Conservation (phyloP, 2,329 filamentous ascomycete species). For the Fusarium albidum region DNA sequence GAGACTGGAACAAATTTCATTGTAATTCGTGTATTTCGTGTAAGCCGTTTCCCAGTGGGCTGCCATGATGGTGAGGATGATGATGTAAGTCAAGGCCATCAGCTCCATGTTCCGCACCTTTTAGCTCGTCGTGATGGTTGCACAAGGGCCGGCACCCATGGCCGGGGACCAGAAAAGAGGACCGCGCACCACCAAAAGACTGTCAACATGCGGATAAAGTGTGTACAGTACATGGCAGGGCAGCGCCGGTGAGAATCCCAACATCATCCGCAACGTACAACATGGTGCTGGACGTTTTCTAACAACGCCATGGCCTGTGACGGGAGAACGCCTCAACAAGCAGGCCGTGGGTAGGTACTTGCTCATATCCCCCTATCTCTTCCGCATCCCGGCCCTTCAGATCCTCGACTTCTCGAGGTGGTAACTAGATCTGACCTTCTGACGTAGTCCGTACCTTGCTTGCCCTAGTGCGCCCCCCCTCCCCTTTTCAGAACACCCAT, state of each 20-base stretch:
- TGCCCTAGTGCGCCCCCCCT: constrained; percentile 9
- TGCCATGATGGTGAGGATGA: constrained; percentile 25
- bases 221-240: no score
- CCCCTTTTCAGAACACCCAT: constrained; percentile 28
- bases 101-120: constrained; percentile 31
- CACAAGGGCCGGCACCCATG: constrained; percentile 23
- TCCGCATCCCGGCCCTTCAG: constrained; percentile 25
- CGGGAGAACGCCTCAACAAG: neutral
- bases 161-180: no score
- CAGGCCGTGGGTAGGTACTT: constrained; percentile 9
- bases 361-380: constrained; percentile 20
- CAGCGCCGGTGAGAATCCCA: no score
- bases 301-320: no score
- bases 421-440: constrained; percentile 34
- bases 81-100: constrained; percentile 34
- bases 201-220: no score
- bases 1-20: constrained; percentile 7
- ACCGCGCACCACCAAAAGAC: no score
- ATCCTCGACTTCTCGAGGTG: constrained; percentile 20
- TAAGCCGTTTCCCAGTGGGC: constrained; percentile 26
- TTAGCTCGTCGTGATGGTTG: constrained; percentile 32
- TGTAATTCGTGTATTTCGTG: constrained; percentile 18
- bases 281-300: no score
- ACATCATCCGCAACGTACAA: no score
- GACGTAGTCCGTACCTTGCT: constrained; percentile 24